These are phyloP conservation scores for Sutorius eximius DNA, from an alignment of 1,284 basidiomycete species.

Conservation along the genomic window DNA sequence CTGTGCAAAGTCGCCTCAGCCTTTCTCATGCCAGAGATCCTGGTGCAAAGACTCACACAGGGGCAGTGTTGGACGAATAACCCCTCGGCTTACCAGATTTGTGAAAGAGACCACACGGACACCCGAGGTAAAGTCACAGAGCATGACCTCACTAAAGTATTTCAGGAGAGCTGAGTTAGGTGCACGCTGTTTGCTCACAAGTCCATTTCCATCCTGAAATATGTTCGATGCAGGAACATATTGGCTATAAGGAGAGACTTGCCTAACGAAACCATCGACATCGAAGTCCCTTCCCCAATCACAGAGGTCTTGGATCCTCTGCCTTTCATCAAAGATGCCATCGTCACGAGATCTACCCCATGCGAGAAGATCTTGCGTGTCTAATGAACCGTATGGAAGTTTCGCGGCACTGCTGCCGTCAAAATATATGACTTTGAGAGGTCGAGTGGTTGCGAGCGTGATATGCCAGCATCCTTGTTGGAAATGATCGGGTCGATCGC, in stretches of 20 bases:
- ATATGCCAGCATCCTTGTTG: slow-evolving; percentile 38
- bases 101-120: slow-evolving; percentile 39
- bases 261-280: slow-evolving; percentile 45
- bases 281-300: slow-evolving; percentile 36
- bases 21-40: background rate
- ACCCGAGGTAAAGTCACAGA: slow-evolving; percentile 47
- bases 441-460: slow-evolving; percentile 37
- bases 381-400: slow-evolving; percentile 37
- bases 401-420: slow-evolving; percentile 45
- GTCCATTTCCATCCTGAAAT: slow-evolving; percentile 46
- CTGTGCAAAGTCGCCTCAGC: background rate
- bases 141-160: slow-evolving; percentile 47
- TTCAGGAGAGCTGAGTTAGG: background rate
- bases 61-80: rapidly evolving
- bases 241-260: background rate
- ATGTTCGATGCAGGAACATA: background rate
- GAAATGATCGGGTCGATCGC: background rate
- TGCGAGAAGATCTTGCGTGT: slow-evolving; percentile 44
- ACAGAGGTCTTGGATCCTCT: slow-evolving; percentile 37
- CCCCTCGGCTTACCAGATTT: slow-evolving; percentile 14
- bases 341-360: slow-evolving; percentile 34
- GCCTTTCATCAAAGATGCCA: slow-evolving; percentile 25
- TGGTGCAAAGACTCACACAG: slow-evolving; percentile 1
- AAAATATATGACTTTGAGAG: slow-evolving; percentile 45
- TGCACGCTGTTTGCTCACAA: slow-evolving; percentile 38